These are phyloP conservation scores for Botrytis byssoidea DNA, from an alignment of 2,329 filamentous ascomycete species.

Conservation along the genomic window DNA sequence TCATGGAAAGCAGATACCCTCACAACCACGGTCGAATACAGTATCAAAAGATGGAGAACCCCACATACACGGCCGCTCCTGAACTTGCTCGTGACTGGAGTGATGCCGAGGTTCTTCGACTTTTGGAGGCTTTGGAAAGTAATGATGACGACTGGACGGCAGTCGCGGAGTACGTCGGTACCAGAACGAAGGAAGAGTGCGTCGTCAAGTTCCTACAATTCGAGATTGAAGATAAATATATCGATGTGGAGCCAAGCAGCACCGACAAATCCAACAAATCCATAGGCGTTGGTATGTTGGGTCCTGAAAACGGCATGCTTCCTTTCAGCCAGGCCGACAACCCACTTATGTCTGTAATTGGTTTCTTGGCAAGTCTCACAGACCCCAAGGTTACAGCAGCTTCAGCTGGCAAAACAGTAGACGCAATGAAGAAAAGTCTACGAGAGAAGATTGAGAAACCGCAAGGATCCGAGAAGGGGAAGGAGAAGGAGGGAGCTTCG, in stretches of 20 bases:
- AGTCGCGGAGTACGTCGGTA: slow-evolving; percentile 88
- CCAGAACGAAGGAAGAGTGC: slow-evolving; percentile 90
- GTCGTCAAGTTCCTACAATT: slow-evolving; percentile 94
- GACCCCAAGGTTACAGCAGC: slow-evolving; percentile 89
- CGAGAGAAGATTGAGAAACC: slow-evolving; percentile 73
- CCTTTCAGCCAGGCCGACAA: slow-evolving; percentile 94
- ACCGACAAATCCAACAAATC: slow-evolving; percentile 44
- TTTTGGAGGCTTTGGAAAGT: slow-evolving; percentile 86
- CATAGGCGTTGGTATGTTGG: slow-evolving; percentile 63
- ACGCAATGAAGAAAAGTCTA: slow-evolving; percentile 78
- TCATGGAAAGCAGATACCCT: slow-evolving; percentile 79
- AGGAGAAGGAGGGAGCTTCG: slow-evolving; percentile 48
- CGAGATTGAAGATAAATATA: slow-evolving; percentile 95
- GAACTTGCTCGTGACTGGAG: slow-evolving; percentile 82
- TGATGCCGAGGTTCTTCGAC: slow-evolving; percentile 81
- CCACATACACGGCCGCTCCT: slow-evolving; percentile 72
- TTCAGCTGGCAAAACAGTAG: slow-evolving; percentile 82
- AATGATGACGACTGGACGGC: slow-evolving; percentile 96
- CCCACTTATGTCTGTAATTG: slow-evolving; percentile 93
- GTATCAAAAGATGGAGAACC: slow-evolving; percentile 87
- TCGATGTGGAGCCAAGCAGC: slow-evolving; percentile 70
- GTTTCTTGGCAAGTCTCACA: slow-evolving; percentile 86
- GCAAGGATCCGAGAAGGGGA: slow-evolving; percentile 54
- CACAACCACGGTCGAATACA: slow-evolving; percentile 74
- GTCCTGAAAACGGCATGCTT: slow-evolving; percentile 72